A percentile compares a stretch with the other conserved stretches of the same genome.
These are phyloP conservation scores for Podila clonocystis DNA, from an alignment of 192 early-diverging fungal species.

Conservation along the genomic window DNA sequence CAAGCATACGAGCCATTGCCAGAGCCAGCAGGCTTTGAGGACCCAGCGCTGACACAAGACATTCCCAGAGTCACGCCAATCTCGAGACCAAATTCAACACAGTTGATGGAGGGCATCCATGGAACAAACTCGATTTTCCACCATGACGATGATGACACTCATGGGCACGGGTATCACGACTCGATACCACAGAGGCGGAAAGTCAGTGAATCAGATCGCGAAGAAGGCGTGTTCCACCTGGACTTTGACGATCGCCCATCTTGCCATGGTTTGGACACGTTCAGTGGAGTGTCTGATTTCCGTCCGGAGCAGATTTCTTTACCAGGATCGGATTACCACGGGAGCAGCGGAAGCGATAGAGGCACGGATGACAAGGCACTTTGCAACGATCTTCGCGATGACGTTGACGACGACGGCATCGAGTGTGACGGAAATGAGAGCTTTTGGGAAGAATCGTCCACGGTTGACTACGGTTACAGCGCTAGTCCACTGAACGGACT, in stretches of 20 bases:
- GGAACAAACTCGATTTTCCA: neutral
- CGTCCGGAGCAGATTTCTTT: neutral
- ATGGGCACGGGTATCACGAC: neutral
- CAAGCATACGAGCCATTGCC: neutral
- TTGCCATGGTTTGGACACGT: neutral
- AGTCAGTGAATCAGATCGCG: constrained; percentile 29
- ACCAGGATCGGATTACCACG: constrained; percentile 9
- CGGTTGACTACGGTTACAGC: constrained; percentile 37
- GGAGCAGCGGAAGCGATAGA: constrained; percentile 15
- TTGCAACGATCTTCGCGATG: neutral
- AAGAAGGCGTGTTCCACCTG: constrained; percentile 46
- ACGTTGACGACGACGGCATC: constrained; percentile 17
- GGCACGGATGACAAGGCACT: neutral
- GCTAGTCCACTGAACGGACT: constrained; percentile 33
- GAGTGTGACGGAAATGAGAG: constrained; percentile 47
- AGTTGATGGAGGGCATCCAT: constrained; percentile 1
- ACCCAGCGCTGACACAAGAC: constrained; percentile 9
- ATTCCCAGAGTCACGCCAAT: neutral
- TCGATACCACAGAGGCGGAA: neutral
- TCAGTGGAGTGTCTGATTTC: neutral
- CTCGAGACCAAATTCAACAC: neutral
- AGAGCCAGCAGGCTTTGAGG: neutral
- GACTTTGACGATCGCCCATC: constrained; percentile 37
- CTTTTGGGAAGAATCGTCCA: constrained; percentile 47
- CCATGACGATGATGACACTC: constrained; percentile 1